These are phyloP conservation scores for Symbiodinium pilosum DNA, from an alignment of 73 alveolate species.

Conservation along the genomic window DNA sequence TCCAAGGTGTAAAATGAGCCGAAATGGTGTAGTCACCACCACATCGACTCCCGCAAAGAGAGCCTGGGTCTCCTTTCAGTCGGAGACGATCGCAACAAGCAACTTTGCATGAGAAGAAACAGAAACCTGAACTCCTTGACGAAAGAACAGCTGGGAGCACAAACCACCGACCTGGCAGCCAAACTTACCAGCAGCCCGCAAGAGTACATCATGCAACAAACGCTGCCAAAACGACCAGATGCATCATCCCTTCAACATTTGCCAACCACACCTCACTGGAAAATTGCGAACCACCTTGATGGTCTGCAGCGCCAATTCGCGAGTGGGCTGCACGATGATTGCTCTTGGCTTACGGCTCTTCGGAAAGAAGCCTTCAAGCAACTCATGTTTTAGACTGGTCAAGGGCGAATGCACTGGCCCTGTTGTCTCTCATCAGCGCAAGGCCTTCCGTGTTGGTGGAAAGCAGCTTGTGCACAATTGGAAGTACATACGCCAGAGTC, in stretches of 20 bases:
- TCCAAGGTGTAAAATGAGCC: conserved; percentile 58
- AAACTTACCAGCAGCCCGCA: neutral
- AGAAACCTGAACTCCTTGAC: conserved; percentile 11
- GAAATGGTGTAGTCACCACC: conserved; percentile 80
- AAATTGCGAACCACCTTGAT: conserved; percentile 84
- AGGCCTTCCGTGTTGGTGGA: conserved; percentile 89
- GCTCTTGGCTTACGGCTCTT: conserved; percentile 86
- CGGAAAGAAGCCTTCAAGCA: conserved; percentile 49
- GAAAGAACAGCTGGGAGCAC: conserved; percentile 87
- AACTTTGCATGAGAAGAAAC: neutral
- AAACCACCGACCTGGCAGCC: neutral
- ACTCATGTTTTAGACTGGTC: neutral
- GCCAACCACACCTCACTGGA: conserved; percentile 29
- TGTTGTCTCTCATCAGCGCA: neutral
- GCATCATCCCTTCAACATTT: no score
- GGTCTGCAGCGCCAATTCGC: conserved; percentile 98
- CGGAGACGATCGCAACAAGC: neutral
- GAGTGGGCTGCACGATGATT: conserved; percentile 98
- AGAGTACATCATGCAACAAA: neutral
- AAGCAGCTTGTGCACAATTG: conserved; percentile 96
- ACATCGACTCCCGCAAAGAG: conserved; percentile 51
- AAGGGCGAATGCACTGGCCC: neutral
- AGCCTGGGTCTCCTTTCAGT: neutral
- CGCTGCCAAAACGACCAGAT: neutral
- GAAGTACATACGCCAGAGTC: conserved; percentile 96